A percentile compares a stretch with the other conserved stretches of the same genome.
These are phyloP conservation scores for Leishmania braziliensis DNA, from an alignment of 208 protist genomes.

Conservation along the genomic window DNA sequence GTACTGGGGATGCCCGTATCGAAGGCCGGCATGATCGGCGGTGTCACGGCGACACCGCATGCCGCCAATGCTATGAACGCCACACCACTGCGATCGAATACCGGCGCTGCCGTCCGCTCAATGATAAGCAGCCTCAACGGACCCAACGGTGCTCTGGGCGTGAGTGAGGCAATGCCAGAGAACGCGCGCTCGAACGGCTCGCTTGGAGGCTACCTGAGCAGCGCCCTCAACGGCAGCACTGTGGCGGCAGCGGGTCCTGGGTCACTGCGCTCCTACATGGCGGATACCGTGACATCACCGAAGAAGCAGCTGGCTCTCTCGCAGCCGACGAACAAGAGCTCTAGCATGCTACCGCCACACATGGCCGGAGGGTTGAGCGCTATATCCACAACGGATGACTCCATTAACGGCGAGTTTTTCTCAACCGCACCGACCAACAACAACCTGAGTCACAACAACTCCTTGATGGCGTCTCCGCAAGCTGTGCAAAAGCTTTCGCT, in stretches of 20 bases:
- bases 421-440: conserved; percentile 21
- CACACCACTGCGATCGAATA: conserved; percentile 26
- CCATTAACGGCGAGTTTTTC: conserved; percentile 29
- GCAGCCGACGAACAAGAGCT: conserved; percentile 27
- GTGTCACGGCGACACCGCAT: not conserved
- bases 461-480: conserved; percentile 52
- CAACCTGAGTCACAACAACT: conserved; percentile 30
- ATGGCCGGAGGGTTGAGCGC: not conserved
- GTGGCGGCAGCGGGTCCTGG: conserved; percentile 2
- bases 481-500: conserved; percentile 39
- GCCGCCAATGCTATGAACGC: conserved; percentile 23
- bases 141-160: conserved; percentile 7
- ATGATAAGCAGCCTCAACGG: conserved; percentile 32
- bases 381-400: conserved; percentile 13
- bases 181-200: conserved; percentile 10
- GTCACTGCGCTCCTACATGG: conserved; percentile 7
- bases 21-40: conserved; percentile 5
- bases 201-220: conserved; percentile 25
- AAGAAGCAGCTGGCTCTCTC: conserved; percentile 34
- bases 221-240: conserved; percentile 7
- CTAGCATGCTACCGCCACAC: conserved; percentile 14
- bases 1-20: conserved; percentile 9
- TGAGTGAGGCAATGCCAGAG: conserved; percentile 18
- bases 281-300: conserved; percentile 27
- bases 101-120: conserved; percentile 12